A percentile compares a stretch with the other conserved stretches of the same genome.
Evolutionary conservation across 257 asterid species (phyloP).

Genomic region (Cinchona pubescens): DNA sequence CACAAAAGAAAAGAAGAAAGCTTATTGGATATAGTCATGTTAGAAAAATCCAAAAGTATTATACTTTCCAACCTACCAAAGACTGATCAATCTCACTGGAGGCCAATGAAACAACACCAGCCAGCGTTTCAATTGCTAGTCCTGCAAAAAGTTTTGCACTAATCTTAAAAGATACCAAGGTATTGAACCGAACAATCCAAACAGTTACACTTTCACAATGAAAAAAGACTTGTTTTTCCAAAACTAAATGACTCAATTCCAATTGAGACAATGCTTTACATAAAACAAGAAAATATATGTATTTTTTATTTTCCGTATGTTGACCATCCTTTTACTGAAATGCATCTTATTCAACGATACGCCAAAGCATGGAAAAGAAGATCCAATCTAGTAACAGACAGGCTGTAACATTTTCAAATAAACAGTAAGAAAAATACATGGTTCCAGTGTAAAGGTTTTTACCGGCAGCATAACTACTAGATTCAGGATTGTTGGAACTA

Average conservation of each 20-base stretch:
- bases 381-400: not conserved
- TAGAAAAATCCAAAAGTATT: conserved; percentile 4
- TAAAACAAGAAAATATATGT: not conserved
- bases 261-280: not conserved
- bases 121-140: conserved; percentile 79
- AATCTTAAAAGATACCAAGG: not conserved
- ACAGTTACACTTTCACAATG: not conserved
- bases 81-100: conserved; percentile 71
- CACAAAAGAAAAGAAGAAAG: not conserved
- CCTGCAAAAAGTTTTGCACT: conserved; percentile 43
- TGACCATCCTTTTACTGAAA: not conserved
- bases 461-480: conserved; percentile 94
- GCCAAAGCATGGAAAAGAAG: not conserved
- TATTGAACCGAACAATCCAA: not conserved
- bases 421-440: not conserved
- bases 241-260: not conserved
- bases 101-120: conserved; percentile 79
- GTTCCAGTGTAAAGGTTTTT: conserved; percentile 4
- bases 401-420: not conserved
- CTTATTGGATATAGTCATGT: not conserved
- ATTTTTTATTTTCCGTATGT: not conserved
- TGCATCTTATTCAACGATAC: not conserved
- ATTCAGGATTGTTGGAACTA: conserved; percentile 75
- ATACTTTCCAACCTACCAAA: conserved; percentile 50
- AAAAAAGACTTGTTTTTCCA: not conserved